Evolutionary conservation across 1,139 yeast species (phyloP), one percentile per base, ranked within the genome.

Genomic region (Waltiozyma sp.): DNA sequence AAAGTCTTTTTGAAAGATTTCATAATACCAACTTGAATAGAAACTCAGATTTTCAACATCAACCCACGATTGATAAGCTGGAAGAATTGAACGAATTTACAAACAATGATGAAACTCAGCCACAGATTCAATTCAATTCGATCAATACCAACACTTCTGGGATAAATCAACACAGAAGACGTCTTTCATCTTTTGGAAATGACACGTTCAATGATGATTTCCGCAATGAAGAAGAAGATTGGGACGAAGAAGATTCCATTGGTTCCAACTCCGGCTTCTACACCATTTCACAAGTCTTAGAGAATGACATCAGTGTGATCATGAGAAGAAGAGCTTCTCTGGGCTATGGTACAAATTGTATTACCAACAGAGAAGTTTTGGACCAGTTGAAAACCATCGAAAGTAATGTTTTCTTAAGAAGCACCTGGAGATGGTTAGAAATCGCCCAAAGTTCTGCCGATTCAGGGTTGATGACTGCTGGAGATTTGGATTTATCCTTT

Each of bases 391-490:
- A 72, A 31, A 52, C 72, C 7, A 64, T 77, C 26, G 82, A 77
- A 49, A 74, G 77, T 40, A 77, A 77, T 45, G 59, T 73, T 31
- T 77, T 78, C 50, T 65, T 87, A 34, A 68, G 81, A 48, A 80
- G 84, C 52, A 81, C 95, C 0, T 89, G 97, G 97, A 77, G 81
- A 54, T 89, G 96, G 96, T 63, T 89, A 24, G 74, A 78, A 8
- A 73, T 84, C 41, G 88, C 94, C 0, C 71, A 76, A 46, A 75
- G 74, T 41, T 73, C 87, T 1, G 77, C 81, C 16, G 76, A 73
- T 28, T 77, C 81, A 43, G 86, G 86, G 0, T 68, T 80, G 2
- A 80, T 85, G 86, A 66, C 75, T 1, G 72, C 81, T 1, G 80
- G 77, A 23, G 68, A 64, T 9, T 65, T 86, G 28, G 96, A 91